phyloP scores from a whole-genome alignment of 805 yeast species.

The Yarrowia sp. region DNA sequence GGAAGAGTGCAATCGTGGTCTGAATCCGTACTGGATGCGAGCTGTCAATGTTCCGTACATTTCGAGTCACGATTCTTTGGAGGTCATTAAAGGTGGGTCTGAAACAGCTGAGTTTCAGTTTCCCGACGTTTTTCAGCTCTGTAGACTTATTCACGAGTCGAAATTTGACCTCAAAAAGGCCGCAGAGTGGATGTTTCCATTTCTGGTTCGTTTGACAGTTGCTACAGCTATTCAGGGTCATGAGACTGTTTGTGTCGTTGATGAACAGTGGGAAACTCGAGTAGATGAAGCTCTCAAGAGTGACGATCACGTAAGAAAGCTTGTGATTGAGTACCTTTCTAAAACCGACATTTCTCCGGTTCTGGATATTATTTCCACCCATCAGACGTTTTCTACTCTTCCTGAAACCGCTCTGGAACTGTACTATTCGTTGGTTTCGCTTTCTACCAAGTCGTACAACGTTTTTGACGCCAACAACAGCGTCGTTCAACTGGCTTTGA shows the following conservation, averaged over 20 bases:
- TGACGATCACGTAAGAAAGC: conserved; percentile 51
- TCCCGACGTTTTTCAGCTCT: conserved; percentile 7
- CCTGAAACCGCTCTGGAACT: neutral
- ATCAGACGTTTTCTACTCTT: neutral
- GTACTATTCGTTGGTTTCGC: conserved; percentile 11
- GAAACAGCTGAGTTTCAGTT: neutral
- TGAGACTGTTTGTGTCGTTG: conserved; percentile 56
- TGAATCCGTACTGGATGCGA: conserved; percentile 79
- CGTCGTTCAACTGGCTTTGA: neutral
- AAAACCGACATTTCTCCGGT: conserved; percentile 25
- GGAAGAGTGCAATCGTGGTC: conserved; percentile 76
- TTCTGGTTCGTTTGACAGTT: conserved; percentile 52
- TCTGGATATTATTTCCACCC: conserved; percentile 39
- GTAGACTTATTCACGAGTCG: conserved; percentile 24
- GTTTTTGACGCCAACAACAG: conserved; percentile 10
- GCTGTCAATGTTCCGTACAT: conserved; percentile 39
- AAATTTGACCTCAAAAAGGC: conserved; percentile 27
- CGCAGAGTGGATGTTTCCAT: conserved; percentile 48
- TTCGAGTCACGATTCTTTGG: neutral
- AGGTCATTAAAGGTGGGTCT: neutral
- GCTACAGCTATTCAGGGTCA: conserved; percentile 58
- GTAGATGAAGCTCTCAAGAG: conserved; percentile 64
- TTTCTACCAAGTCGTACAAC: conserved; percentile 5
- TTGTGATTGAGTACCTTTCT: conserved; percentile 33
- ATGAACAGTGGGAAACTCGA: conserved; percentile 70